These are phyloP conservation scores for Russula olivacea DNA, from an alignment of 768 basidiomycete species.

Conservation along the genomic window DNA sequence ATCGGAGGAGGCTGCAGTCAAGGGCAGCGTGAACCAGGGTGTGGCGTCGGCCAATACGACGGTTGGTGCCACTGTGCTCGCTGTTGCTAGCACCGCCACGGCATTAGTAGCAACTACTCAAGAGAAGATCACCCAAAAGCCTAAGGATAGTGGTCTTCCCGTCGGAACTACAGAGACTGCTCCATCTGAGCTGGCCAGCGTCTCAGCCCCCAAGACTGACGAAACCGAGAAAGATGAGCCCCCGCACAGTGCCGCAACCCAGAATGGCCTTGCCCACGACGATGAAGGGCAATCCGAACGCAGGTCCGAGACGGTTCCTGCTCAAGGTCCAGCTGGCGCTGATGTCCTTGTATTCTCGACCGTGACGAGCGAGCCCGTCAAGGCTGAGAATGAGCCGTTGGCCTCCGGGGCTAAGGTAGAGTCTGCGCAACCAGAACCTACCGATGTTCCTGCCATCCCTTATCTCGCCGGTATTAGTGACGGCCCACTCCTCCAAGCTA, in stretches of 20 bases:
- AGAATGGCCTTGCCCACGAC: constrained; percentile 10
- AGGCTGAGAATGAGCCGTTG: constrained; percentile 18
- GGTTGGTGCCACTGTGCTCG: constrained; percentile 22
- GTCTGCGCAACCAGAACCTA: background rate
- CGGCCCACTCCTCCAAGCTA: constrained; percentile 28
- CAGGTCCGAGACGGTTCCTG: background rate
- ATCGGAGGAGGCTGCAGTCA: constrained; percentile 14
- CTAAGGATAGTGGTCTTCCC: constrained; percentile 22
- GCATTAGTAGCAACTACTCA: background rate
- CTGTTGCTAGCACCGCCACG: constrained; percentile 15
- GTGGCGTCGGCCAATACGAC: constrained; percentile 19
- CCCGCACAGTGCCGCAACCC: background rate
- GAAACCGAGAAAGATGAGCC: constrained; percentile 22
- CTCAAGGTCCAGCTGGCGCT: background rate
- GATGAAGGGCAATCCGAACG: background rate
- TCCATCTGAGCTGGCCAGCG: constrained; percentile 16
- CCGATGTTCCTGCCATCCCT: background rate
- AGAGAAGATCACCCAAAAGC: background rate
- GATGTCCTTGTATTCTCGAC: constrained; percentile 27
- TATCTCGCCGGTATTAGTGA: background rate
- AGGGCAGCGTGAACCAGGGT: background rate
- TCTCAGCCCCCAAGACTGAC: constrained; percentile 24
- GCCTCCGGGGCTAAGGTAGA: constrained; percentile 9
- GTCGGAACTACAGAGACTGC: constrained; percentile 22
- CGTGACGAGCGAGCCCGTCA: constrained; percentile 31